Evolutionary conservation across 208 protist genomes (phyloP).

Genomic region (Leishmania amazonensis): DNA sequence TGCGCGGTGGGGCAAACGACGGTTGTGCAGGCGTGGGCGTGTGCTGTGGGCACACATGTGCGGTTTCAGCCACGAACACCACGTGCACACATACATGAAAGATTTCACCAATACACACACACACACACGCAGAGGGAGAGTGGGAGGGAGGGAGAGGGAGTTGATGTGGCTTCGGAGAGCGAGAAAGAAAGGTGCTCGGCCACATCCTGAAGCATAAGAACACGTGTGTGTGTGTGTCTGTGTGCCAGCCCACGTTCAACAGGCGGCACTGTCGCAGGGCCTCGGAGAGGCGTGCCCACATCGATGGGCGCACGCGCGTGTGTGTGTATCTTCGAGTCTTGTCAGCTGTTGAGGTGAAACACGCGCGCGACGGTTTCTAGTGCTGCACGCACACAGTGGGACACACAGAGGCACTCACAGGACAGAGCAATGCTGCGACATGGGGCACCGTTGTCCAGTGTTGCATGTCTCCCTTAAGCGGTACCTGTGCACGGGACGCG

Average conservation of each 20-base stretch:
- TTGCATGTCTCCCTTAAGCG: neutral
- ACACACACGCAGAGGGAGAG: neutral
- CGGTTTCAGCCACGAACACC: neutral
- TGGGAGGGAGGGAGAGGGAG: neutral
- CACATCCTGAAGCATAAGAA: neutral
- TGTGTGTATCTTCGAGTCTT: neutral
- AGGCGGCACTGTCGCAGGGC: neutral
- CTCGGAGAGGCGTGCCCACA: neutral
- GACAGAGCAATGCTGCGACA: neutral
- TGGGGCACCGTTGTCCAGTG: neutral
- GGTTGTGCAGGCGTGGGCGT: neutral
- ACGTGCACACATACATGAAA: neutral
- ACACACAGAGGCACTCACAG: neutral
- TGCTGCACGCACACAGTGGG: neutral
- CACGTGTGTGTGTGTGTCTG: neutral
- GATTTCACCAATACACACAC: neutral
- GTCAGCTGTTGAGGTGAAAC: neutral
- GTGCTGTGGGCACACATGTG: neutral
- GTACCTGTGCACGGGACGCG: neutral
- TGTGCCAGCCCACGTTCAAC: neutral
- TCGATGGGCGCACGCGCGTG: neutral
- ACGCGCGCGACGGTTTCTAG: no score
- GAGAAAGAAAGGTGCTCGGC: neutral
- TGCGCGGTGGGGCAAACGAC: no score
- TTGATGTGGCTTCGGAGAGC: neutral